Evolutionary conservation across 2,329 filamentous ascomycete genomes (phyloP), one percentile per base, ranked within the genome.

Genomic region (Curvularia verruculosa): DNA sequence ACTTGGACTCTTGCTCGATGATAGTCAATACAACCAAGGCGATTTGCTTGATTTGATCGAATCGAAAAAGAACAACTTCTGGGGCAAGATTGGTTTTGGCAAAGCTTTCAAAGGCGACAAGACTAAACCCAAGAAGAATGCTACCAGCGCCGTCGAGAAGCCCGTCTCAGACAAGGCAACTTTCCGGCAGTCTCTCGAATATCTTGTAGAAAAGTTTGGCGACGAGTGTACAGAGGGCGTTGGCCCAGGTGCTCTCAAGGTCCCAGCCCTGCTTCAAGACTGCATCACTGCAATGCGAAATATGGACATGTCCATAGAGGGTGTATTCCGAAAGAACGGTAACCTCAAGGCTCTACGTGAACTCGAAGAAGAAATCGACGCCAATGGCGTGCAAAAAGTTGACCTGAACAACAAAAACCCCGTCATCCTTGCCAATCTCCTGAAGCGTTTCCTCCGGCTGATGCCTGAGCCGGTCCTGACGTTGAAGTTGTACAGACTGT

Each of bases 281-380:
- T 88, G 94, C 47, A 89, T 99, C 36, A 90, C 91, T 3, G 92
- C 93, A 12, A 96, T 99, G 91, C 88, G 93, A 68, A 95, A 94
- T 77, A 98, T 99, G 92, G 95, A 99, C 76, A 92, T 99, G 81
- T 98, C 94, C 1, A 92, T 99, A 1, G 95, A 99, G 77, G 95
- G 95, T 69, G 93, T 99, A 21, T 99, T 99, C 85, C 88, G 95
- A 67, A 99, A 99, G 84, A 99, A 98, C 70, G 95, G 95, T 68
- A 99, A 98, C 77, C 97, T 99, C 80, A 94, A 95, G 76, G 91
- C 93, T 66, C 83, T 97, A 43, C 91, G 90, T 66, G 93, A 96
- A 60, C 82, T 96, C 6, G 89, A 92, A 37, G 91, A 96, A 54
- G 83, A 88, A 67, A 92, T 99, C 63, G 95, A 99, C 75, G 86